Base-by-base conservation (phyloP, 2,329 filamentous ascomycete species). In the Claviceps spartinae region DNA sequence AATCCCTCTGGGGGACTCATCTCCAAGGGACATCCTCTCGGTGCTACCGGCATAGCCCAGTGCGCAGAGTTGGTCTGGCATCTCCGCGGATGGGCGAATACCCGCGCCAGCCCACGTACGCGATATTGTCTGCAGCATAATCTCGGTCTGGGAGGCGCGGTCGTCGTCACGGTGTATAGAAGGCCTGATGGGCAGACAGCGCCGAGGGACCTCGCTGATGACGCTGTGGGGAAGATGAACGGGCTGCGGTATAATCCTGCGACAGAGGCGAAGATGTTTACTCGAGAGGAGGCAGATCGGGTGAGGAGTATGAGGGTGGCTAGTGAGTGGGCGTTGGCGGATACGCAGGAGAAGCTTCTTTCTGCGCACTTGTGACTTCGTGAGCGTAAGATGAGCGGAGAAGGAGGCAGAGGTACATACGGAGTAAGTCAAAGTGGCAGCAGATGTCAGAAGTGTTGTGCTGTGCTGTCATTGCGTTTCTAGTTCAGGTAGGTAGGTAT, bases 61-160 rank as follows among this genome's bases (percentile, higher is more conserved):
- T 96, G 90, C 65, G 88, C 91, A 5, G 91, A 97, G 72, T 74
- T 97, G 13, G 86, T 94, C 30, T 97, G 91, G 91, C 91, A 97
- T 64, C 75, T 97, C 60, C 81, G 91, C 57, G 91, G 91, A 13
- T 96, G 91, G 91, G 91, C 91, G 20, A 95, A 93, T 69, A 96
- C 96, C 73, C 78, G 91, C 42, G 72, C 81, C 16, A 77, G 86
- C 1, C 72, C 79, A 20, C 75, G 76, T 53, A 93, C 89, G 0
- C 79, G 72, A 55, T 81, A 81, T 54, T 86, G 85, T 53, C 72
- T 97, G 57, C 90, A 96, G 73, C 93, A 97, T 66, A 97, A 97
- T 64, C 76, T 97, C 1, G 93, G 91, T 0, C 75, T 97, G 5
- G 91, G 91, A 14, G 93, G 93, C 51, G 91, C 90, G 3, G 89